Conservation (phyloP, 1,284 basidiomycete species). For the Cerioporus squamosus region DNA sequence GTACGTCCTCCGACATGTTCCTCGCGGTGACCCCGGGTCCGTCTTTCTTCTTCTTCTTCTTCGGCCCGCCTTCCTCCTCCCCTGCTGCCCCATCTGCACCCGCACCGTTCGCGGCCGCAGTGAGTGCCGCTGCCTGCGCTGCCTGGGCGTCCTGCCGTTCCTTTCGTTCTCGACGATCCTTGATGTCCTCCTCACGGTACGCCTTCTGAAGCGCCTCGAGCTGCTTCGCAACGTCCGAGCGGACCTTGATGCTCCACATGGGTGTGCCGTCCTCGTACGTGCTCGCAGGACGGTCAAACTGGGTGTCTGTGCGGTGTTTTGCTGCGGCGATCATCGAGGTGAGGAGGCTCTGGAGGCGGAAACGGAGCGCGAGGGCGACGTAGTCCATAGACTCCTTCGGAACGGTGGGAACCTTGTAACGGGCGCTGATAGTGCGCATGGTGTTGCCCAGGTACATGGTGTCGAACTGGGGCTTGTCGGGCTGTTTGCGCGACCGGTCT, state of each 20-base stretch:
- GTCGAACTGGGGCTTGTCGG: slow-evolving; percentile 66
- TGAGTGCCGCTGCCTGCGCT: slow-evolving; percentile 59
- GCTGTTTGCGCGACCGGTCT: slow-evolving; percentile 76
- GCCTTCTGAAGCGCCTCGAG: slow-evolving; percentile 72
- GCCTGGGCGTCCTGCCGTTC: slow-evolving; percentile 72
- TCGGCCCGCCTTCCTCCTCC: slow-evolving; percentile 57
- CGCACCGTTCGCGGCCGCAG: slow-evolving; percentile 52
- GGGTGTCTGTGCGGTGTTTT: slow-evolving; percentile 69
- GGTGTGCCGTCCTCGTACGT: slow-evolving; percentile 66
- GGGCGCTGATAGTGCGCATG: slow-evolving; percentile 64
- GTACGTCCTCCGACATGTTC: slow-evolving; percentile 87
- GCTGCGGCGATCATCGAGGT: slow-evolving; percentile 73
- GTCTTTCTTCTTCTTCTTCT: slow-evolving; percentile 85
- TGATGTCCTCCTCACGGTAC: slow-evolving; percentile 82
- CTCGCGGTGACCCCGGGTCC: slow-evolving; percentile 82
- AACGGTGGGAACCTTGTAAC: slow-evolving; percentile 67
- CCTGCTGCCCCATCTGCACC: slow-evolving; percentile 38
- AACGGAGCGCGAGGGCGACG: slow-evolving; percentile 77
- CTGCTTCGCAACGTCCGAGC: slow-evolving; percentile 77
- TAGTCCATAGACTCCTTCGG: slow-evolving; percentile 79
- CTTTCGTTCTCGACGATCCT: slow-evolving; percentile 72
- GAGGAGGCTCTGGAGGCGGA: slow-evolving; percentile 74
- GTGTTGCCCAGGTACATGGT: slow-evolving; percentile 60
- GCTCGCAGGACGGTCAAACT: slow-evolving; percentile 70
- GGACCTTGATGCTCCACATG: slow-evolving; percentile 80